These are phyloP conservation scores for Tulasnella sp. DNA, from an alignment of 768 basidiomycete species.

Conservation along the genomic window DNA sequence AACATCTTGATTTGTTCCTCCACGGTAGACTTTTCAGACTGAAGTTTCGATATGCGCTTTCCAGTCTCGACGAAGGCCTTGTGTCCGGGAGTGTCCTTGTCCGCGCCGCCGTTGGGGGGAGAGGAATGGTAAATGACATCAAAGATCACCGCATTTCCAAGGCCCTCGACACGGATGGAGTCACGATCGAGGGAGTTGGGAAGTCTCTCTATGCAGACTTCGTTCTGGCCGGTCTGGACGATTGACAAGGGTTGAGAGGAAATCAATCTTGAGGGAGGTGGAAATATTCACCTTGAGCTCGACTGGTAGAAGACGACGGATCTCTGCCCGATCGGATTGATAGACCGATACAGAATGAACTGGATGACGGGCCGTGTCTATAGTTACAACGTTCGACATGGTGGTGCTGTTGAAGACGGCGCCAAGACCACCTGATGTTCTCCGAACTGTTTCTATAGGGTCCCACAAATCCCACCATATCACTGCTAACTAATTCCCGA, in stretches of 20 bases:
- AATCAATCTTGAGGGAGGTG: neutral
- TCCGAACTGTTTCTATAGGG: no score
- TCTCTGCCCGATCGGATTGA: slow-evolving; percentile 15
- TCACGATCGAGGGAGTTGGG: slow-evolving; percentile 15
- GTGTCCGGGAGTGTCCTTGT: neutral
- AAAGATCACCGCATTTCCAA: slow-evolving; percentile 18
- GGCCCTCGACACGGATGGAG: slow-evolving; percentile 18
- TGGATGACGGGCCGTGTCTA: slow-evolving; percentile 11
- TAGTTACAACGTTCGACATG: slow-evolving; percentile 13
- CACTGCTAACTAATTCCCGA: neutral
- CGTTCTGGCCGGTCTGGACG: slow-evolving; percentile 14
- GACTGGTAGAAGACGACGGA: neutral
- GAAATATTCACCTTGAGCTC: slow-evolving; percentile 10
- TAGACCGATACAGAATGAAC: slow-evolving; percentile 15
- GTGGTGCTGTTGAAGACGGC: neutral
- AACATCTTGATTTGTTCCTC: neutral
- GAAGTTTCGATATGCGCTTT: neutral
- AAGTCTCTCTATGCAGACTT: slow-evolving; percentile 14
- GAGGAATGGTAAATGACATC: slow-evolving; percentile 16
- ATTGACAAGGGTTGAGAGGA: neutral
- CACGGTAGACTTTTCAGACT: slow-evolving; percentile 6
- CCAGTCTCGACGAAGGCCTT: neutral
- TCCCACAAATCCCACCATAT: no score
- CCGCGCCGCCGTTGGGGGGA: neutral
- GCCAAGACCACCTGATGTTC: no score